Evolutionary conservation across 2,329 filamentous ascomycete genomes (phyloP).

Genomic region (Lecanicillium sp.): DNA sequence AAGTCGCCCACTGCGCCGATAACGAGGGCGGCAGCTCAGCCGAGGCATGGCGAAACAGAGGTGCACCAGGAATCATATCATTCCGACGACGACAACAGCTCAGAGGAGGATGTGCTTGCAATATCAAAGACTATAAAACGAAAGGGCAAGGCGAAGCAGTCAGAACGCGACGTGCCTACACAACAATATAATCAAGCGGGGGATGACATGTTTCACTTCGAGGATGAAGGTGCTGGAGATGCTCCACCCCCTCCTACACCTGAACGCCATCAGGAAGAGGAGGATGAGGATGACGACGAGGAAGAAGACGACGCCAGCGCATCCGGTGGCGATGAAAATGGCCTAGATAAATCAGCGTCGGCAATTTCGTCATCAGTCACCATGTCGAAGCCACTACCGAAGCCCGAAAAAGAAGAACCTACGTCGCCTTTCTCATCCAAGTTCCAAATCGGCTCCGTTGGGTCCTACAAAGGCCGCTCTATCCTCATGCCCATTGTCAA

Average conservation of each 20-base stretch:
- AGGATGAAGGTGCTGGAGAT: conserved; percentile 25
- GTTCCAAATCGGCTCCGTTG: conserved; percentile 33
- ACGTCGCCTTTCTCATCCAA: conserved; percentile 24
- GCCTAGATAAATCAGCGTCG: too few species aligned
- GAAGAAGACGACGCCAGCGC: conserved; percentile 19
- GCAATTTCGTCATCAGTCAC: conserved; percentile 27
- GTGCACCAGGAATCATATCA: conserved; percentile 11
- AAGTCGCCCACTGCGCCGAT: neutral
- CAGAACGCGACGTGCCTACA: neutral
- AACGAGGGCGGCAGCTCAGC: neutral
- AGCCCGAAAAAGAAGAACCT: conserved; percentile 18
- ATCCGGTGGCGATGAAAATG: too few species aligned
- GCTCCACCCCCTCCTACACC: conserved; percentile 16
- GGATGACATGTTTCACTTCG: conserved; percentile 40
- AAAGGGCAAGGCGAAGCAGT: conserved; percentile 12
- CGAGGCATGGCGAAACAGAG: neutral
- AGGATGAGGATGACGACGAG: conserved; percentile 24
- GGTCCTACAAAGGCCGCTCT: conserved; percentile 47
- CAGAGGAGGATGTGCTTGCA: conserved; percentile 17
- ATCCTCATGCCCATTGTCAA: conserved; percentile 45
- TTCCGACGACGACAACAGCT: conserved; percentile 16
- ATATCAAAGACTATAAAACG: conserved; percentile 21
- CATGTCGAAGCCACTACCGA: conserved; percentile 18
- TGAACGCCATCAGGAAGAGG: neutral
- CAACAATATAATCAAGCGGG: conserved; percentile 16